Evolutionary conservation across 208 protist genomes (phyloP), one percentile per base, ranked within the genome.

Genomic region (Acanthamoeba sp.): DNA sequence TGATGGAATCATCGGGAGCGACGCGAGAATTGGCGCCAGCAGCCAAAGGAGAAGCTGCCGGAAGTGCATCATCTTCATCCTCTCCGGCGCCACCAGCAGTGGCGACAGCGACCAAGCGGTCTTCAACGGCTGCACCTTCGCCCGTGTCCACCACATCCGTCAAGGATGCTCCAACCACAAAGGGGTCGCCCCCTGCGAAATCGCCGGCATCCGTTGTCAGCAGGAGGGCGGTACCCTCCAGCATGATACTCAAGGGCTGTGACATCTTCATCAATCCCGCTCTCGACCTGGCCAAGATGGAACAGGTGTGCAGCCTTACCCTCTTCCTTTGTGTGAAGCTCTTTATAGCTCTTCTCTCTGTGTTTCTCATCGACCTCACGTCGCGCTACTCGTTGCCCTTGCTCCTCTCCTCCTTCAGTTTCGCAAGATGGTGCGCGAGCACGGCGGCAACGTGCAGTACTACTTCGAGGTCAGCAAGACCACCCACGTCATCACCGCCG

Each of bases 401-500:
- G 45, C 45, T 2, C 45, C 45, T 22, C 52, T 22, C 3, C 16
- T 57, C 7, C 4, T 27, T 10, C 48, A 88, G 78, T 88, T 62
- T 18, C 78, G 78, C 6, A 88, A 88, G 78, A 24, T 88, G 45
- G 78, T 88, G 14, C 78, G 78, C 9, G 78, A 88, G 20, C 40
- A 42, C 45, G 78, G 78, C 48, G 78, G 78, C n/a, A 27, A 9
- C 9, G 48, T 88, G 34, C 78, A 88, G 45, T 88, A 88, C 78
- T 59, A 88, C 78, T 88, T 88, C 38, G 78, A 88, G 24, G 24
- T 20, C 78, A 59, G 48, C 48, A 88, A 88, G n/a, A 88, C 78
- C 14, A 88, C 78, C 7, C 78, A 88, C 78, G 48, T 36, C 29
- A 59, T 88, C 78, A 88, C 78, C 5, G 40, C 22, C 32, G 73